Evolutionary conservation across 2,329 filamentous ascomycete species (phyloP).

Genomic region (Epichloe coenophiala): DNA sequence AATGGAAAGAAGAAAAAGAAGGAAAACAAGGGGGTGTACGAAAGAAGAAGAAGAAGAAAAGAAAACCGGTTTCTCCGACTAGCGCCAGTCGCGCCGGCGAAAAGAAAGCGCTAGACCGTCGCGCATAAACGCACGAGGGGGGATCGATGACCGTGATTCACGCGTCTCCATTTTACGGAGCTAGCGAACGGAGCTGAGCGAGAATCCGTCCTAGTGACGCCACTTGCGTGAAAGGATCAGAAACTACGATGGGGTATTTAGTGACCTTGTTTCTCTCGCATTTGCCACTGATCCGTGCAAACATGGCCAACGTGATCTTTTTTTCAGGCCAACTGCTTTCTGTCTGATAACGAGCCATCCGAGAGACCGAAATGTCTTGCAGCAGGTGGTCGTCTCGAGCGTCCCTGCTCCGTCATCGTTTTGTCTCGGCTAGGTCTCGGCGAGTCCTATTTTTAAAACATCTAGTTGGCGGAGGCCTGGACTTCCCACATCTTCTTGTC

Average conservation of each 20-base stretch:
- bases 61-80: too few relatives aligned
- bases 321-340: too few relatives aligned
- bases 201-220: neutral
- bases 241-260: too few relatives aligned
- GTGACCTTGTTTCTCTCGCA: neutral
- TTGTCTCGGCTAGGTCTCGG: neutral
- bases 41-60: neutral
- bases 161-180: neutral
- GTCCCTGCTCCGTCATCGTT: neutral
- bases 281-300: neutral
- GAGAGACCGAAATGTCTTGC: neutral
- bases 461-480: neutral
- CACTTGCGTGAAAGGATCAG: neutral
- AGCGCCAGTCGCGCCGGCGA: too few relatives aligned
- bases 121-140: neutral
- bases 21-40: neutral
- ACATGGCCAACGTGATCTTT: too few relatives aligned
- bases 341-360: too few relatives aligned
- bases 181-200: neutral
- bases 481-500: too few relatives aligned
- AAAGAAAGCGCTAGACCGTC: neutral
- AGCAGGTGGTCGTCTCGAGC: neutral
- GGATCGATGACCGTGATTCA: neutral
- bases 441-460: neutral
- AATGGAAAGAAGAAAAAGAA: neutral